Conservation (phyloP, 306 rosid genomes). For the Rosa lucieae region DNA sequence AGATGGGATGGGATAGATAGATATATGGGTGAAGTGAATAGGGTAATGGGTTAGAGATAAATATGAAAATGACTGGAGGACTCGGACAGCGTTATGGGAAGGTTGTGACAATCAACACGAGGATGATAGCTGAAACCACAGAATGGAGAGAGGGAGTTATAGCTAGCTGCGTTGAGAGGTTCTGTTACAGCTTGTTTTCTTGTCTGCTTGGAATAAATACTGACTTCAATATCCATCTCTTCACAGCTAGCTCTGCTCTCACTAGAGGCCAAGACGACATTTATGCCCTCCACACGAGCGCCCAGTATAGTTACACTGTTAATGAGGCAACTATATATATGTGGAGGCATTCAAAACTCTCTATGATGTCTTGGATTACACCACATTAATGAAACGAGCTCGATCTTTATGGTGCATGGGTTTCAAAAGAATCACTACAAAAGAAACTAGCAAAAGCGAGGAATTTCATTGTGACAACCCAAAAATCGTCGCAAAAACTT, state of each 20-base stretch:
- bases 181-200: neutral
- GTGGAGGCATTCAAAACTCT: neutral
- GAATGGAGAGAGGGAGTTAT: neutral
- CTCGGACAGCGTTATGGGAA: neutral
- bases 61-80: constrained; percentile 26
- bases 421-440: too few relatives aligned
- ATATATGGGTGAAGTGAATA: neutral
- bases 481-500: too few relatives aligned
- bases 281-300: neutral
- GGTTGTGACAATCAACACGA: constrained; percentile 10
- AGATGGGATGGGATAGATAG: neutral
- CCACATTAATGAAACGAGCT: neutral
- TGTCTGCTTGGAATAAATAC: constrained; percentile 9
- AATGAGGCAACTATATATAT: neutral
- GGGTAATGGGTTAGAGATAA: constrained; percentile 17
- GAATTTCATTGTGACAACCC: too few relatives aligned
- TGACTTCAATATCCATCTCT: neutral
- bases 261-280: constrained; percentile 18
- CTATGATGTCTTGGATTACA: neutral
- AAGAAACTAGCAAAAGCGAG: too few relatives aligned
- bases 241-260: constrained; percentile 11
- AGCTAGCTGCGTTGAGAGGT: constrained; percentile 5
- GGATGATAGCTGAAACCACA: constrained; percentile 3
- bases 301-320: neutral
- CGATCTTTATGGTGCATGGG: neutral